Evolutionary conservation across 2,329 filamentous ascomycete species (phyloP).

Genomic region (Arthrobotrys pseudoclavata): DNA sequence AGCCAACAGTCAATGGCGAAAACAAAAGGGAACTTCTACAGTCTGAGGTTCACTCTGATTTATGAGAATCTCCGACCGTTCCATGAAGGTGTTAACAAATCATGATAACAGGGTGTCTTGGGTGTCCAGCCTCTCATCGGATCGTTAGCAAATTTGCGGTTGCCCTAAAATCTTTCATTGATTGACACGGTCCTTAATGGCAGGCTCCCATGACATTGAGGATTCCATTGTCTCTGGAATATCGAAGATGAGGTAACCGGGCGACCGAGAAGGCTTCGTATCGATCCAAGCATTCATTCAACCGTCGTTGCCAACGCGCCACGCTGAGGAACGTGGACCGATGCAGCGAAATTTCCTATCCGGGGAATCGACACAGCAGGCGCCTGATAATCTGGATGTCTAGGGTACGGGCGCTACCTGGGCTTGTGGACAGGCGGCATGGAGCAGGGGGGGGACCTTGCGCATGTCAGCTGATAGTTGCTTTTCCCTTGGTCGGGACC

Average conservation of each 20-base stretch:
- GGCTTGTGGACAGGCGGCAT: slow-evolving; percentile 55
- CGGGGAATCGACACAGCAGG: slow-evolving; percentile 53
- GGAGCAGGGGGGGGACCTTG: slow-evolving; percentile 42
- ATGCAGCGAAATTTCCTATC: slow-evolving; percentile 60
- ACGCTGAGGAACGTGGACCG: slow-evolving; percentile 59
- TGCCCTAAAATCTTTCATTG: slow-evolving; percentile 56
- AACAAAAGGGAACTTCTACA: slow-evolving; percentile 34
- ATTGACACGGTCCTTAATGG: slow-evolving; percentile 49
- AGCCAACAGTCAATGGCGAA: slow-evolving; percentile 40
- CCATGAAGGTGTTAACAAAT: slow-evolving; percentile 49
- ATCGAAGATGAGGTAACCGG: slow-evolving; percentile 48
- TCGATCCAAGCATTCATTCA: slow-evolving; percentile 54
- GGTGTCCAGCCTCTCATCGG: slow-evolving; percentile 58
- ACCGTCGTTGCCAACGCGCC: slow-evolving; percentile 58
- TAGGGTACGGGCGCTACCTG: slow-evolving; percentile 57
- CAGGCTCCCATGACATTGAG: slow-evolving; percentile 54
- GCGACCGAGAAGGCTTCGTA: slow-evolving; percentile 44
- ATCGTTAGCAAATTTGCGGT: slow-evolving; percentile 49
- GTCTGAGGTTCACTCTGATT: slow-evolving; percentile 45
- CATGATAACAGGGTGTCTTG: slow-evolving; percentile 46
- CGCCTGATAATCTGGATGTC: slow-evolving; percentile 53
- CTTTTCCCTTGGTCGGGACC: slow-evolving; percentile 38
- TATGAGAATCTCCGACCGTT: slow-evolving; percentile 50
- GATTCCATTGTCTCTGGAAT: slow-evolving; percentile 50
- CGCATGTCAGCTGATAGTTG: slow-evolving; percentile 59